Evolutionary conservation across 441 rosid species (phyloP).

Genomic region (Populus hybrid): DNA sequence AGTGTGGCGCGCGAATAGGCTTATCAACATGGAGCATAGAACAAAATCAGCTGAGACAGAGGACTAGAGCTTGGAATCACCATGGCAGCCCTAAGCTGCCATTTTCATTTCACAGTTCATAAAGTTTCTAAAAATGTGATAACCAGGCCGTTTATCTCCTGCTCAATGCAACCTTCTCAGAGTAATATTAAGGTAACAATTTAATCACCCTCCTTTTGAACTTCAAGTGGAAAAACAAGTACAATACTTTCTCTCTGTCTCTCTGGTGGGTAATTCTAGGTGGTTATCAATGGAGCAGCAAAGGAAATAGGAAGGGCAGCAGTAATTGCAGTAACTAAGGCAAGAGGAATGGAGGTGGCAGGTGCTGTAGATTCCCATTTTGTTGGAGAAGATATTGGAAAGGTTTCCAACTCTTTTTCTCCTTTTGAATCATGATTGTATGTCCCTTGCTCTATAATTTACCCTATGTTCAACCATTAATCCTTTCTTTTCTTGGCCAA

Average conservation of each 20-base stretch:
- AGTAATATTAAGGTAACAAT: constrained; percentile 66
- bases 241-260: not conserved
- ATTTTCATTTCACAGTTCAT: constrained; percentile 30
- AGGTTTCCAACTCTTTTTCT: constrained; percentile 34
- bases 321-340: constrained; percentile 69
- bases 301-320: constrained; percentile 93
- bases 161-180: constrained; percentile 69
- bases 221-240: not conserved
- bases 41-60: constrained; percentile 1
- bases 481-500: not conserved
- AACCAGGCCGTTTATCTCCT: constrained; percentile 39
- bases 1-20: not conserved
- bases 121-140: constrained; percentile 21
- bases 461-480: not conserved
- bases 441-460: not conserved
- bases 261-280: constrained; percentile 30
- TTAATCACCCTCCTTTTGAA: not conserved
- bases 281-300: constrained; percentile 80
- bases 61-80: constrained; percentile 13
- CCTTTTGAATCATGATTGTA: not conserved
- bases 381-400: constrained; percentile 78
- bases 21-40: constrained; percentile 9
- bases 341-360: constrained; percentile 91
- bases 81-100: constrained; percentile 63
- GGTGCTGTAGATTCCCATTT: constrained; percentile 81